Conservation (phyloP, 768 basidiomycete species). For the Hericium coralloides region DNA sequence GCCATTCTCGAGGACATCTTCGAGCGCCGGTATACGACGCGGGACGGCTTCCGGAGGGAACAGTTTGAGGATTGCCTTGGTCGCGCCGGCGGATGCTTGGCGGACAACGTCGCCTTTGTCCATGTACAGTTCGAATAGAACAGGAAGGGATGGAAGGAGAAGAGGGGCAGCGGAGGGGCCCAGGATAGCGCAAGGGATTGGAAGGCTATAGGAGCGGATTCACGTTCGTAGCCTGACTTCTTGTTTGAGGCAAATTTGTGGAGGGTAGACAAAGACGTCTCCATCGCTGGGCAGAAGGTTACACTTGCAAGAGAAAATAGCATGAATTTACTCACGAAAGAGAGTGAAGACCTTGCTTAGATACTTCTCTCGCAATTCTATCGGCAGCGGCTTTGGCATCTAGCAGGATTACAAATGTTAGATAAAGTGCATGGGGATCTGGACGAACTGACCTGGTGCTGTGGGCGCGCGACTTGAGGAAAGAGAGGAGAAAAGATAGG, state of each 20-base stretch:
- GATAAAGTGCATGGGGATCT: background rate
- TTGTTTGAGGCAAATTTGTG: conserved; percentile 70
- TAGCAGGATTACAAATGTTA: conserved; percentile 17
- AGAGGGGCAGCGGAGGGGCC: conserved; percentile 67
- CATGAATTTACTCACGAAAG: conserved; percentile 38
- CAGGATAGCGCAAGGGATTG: conserved; percentile 59
- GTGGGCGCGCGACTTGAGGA: conserved; percentile 32
- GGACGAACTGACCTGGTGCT: conserved; percentile 21
- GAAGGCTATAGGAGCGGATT: conserved; percentile 76
- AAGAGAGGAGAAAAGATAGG: conserved; percentile 31
- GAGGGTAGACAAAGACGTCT: conserved; percentile 52
- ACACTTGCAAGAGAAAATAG: conserved; percentile 11
- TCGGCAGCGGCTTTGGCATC: conserved; percentile 84
- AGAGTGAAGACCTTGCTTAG: conserved; percentile 51
- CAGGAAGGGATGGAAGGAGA: conserved; percentile 66
- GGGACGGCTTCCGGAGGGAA: conserved; percentile 76
- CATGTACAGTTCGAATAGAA: conserved; percentile 78
- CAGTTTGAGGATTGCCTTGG: conserved; percentile 77
- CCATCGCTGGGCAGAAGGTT: conserved; percentile 38
- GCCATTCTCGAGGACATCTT: conserved; percentile 67
- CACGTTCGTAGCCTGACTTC: conserved; percentile 83
- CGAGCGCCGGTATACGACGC: conserved; percentile 61
- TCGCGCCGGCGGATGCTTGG: conserved; percentile 65
- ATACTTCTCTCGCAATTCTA: conserved; percentile 64
- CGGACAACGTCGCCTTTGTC: conserved; percentile 94